Conservation (phyloP, 495 filamentous ascomycete genomes). For the Daldinia caldariorum region DNA sequence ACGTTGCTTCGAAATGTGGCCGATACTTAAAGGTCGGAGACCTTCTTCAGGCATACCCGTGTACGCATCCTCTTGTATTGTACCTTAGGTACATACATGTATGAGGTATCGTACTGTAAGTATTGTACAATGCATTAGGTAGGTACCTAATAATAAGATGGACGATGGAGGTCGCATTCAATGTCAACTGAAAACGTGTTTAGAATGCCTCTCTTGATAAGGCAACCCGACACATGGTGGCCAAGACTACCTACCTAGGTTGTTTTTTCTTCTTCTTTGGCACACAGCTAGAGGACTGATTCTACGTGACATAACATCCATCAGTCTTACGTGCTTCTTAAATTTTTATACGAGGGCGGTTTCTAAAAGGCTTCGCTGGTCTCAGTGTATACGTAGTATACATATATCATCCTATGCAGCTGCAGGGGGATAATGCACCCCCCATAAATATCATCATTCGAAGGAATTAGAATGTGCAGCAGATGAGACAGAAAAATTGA, state of each 20-base stretch:
- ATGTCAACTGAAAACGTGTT: conserved; percentile 45
- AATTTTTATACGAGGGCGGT: not conserved
- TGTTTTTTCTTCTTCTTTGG: not conserved
- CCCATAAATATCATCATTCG: conserved; percentile 9
- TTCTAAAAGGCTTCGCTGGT: not conserved
- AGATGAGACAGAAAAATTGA: conserved; percentile 25
- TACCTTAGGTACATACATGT: too few species aligned
- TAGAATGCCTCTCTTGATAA: conserved; percentile 36
- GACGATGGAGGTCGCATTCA: conserved; percentile 36
- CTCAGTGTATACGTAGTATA: not conserved
- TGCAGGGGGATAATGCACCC: conserved; percentile 7
- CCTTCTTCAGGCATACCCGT: not conserved
- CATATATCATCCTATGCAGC: not conserved
- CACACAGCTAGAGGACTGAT: not conserved
- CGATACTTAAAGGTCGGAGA: not conserved
- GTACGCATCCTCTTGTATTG: too few species aligned
- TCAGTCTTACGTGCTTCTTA: conserved; percentile 23
- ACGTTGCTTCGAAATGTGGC: not conserved
- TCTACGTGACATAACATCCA: conserved; percentile 25
- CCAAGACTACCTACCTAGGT: conserved; percentile 11
- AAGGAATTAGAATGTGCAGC: conserved; percentile 37
- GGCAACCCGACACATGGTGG: conserved; percentile 37
- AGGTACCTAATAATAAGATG: too few species aligned
- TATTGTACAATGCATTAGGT: too few species aligned
- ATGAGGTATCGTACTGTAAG: too few species aligned